phyloP scores from a whole-genome alignment of 2,329 filamentous ascomycete species.

The Aspergillaceae sp. region DNA sequence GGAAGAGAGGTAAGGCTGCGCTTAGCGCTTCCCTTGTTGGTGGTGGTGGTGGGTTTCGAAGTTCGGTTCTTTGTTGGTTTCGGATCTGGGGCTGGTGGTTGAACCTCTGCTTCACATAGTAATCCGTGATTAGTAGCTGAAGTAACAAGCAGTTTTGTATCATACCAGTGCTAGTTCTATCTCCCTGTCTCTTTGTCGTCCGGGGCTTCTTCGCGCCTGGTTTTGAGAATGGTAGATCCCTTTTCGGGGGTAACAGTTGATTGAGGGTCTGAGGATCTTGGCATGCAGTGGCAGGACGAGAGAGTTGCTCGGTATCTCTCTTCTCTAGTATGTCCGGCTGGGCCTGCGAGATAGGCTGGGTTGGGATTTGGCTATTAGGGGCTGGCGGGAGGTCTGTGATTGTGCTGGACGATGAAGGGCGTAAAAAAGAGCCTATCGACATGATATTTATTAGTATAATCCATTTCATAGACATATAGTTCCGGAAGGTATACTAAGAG shows the following conservation, averaged over 20 bases:
- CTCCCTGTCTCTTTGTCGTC: neutral
- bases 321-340: constrained; percentile 3
- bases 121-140: too few relatives aligned
- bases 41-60: neutral
- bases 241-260: constrained; percentile 34
- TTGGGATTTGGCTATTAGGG: neutral
- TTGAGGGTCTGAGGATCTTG: constrained; percentile 23
- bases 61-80: neutral
- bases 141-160: neutral
- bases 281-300: constrained; percentile 18
- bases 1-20: neutral
- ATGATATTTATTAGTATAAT: neutral
- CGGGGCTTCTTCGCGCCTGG: constrained; percentile 13
- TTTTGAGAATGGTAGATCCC: constrained; percentile 34
- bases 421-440: constrained; percentile 1
- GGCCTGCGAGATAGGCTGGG: constrained; percentile 3
- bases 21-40: neutral
- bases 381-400: neutral
- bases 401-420: constrained; percentile 8
- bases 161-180: neutral
- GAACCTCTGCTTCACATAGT: too few relatives aligned
- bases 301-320: neutral
- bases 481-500: constrained; percentile 1
- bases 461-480: neutral
- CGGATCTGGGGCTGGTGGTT: neutral